phyloP scores from a whole-genome alignment of 208 protist species.

The Leishmania tropica region DNA sequence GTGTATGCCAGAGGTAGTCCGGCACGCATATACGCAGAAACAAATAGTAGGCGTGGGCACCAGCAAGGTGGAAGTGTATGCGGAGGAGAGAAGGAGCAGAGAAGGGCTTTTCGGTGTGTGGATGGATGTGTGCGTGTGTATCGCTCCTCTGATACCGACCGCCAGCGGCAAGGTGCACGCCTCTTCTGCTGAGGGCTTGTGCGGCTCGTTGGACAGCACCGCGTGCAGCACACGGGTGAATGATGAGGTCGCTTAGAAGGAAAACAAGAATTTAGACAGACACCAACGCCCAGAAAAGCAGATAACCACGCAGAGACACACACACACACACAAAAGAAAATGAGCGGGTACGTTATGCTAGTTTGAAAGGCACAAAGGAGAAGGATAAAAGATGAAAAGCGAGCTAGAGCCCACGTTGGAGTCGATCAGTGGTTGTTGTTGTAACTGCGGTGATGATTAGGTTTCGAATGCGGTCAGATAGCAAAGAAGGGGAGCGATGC shows the following conservation, averaged over 20 bases:
- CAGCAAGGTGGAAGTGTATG: not conserved
- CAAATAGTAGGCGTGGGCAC: not conserved
- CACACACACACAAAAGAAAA: slow-evolving; percentile 3
- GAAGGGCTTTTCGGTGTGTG: not conserved
- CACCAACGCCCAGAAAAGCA: not conserved
- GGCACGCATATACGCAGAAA: not conserved
- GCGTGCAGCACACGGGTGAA: not conserved
- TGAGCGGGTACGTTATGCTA: not conserved
- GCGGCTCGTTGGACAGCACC: not conserved
- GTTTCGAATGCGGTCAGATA: not conserved
- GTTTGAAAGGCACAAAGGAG: not conserved
- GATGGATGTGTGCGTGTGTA: not conserved
- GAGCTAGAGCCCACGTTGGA: not conserved
- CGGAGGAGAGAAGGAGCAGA: not conserved
- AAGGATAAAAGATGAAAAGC: not conserved
- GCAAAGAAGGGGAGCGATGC: not conserved
- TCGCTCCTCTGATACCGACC: not conserved
- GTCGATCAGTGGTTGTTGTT: not conserved
- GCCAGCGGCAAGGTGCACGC: not conserved
- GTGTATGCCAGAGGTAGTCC: not conserved
- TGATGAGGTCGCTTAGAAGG: not conserved
- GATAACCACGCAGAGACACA: not conserved
- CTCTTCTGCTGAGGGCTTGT: not conserved
- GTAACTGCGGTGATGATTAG: not conserved
- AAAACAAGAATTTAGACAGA: not conserved